Evolutionary conservation across 257 asterid species (phyloP).

Genomic region (Solanum commersonii): DNA sequence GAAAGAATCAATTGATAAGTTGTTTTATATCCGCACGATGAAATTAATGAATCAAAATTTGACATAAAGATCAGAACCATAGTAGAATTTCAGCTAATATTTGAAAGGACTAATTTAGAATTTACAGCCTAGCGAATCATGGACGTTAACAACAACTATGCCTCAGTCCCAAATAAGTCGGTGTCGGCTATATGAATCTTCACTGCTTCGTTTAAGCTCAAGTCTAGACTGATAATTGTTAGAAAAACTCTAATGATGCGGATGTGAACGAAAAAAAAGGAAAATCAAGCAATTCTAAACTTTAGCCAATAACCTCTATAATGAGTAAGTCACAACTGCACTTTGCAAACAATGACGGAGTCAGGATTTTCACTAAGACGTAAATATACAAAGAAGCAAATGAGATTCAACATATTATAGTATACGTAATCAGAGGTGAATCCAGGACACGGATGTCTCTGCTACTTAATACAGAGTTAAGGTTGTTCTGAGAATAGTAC

Average conservation of each 20-base stretch:
- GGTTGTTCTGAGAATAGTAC: neutral
- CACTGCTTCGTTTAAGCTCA: neutral
- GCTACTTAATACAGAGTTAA: neutral
- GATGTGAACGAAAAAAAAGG: neutral
- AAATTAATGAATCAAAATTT: neutral
- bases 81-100: neutral
- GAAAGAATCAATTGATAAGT: neutral
- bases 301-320: neutral
- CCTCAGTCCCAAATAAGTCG: neutral
- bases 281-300: neutral
- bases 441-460: neutral
- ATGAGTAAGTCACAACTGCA: neutral
- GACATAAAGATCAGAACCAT: neutral
- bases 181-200: neutral
- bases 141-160: neutral
- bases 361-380: neutral
- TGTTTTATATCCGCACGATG: neutral
- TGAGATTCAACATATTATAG: neutral
- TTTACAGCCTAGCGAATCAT: neutral
- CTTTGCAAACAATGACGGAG: neutral
- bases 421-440: neutral
- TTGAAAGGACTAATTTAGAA: neutral
- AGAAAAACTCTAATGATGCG: neutral
- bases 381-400: neutral
- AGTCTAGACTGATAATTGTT: neutral